phyloP scores from a whole-genome alignment of 371 early-diverging fungal species.

The Entomophthora muscae region DNA sequence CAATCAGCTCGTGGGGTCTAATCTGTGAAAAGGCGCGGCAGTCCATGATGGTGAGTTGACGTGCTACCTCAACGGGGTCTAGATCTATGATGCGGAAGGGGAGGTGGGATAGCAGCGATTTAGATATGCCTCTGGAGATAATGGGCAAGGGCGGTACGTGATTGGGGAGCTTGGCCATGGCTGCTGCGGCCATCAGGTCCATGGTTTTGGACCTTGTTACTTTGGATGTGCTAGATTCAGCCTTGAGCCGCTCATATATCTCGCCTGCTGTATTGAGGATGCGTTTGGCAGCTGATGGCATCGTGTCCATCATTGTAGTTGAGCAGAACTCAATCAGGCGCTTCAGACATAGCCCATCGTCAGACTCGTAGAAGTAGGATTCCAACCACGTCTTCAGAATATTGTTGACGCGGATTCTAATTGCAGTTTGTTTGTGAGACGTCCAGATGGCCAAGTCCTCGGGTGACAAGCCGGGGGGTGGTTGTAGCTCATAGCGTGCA shows the following conservation, averaged over 20 bases:
- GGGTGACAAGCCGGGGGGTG: slow-evolving; percentile 37
- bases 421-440: slow-evolving; percentile 51
- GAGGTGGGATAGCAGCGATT: slow-evolving; percentile 6
- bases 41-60: slow-evolving; percentile 58
- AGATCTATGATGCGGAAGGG: slow-evolving; percentile 36
- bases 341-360: slow-evolving; percentile 14
- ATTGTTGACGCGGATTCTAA: slow-evolving; percentile 17
- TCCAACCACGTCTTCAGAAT: slow-evolving; percentile 37
- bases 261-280: background rate
- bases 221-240: background rate
- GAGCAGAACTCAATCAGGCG: slow-evolving; percentile 15
- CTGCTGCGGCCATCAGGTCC: slow-evolving; percentile 10
- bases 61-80: slow-evolving; percentile 53
- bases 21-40: slow-evolving; percentile 33
- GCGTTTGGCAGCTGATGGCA: background rate
- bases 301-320: background rate
- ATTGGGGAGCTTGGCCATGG: slow-evolving; percentile 10
- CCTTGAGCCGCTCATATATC: background rate
- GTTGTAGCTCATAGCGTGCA: slow-evolving; percentile 39
- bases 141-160: slow-evolving; percentile 16
- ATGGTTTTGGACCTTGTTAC: slow-evolving; percentile 1
- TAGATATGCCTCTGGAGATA: slow-evolving; percentile 16
- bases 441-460: slow-evolving; percentile 54
- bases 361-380: slow-evolving; percentile 19
- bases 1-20: slow-evolving; percentile 40